phyloP scores from a whole-genome alignment of 2,329 filamentous ascomycete species.

The Graphilbum sp. region DNA sequence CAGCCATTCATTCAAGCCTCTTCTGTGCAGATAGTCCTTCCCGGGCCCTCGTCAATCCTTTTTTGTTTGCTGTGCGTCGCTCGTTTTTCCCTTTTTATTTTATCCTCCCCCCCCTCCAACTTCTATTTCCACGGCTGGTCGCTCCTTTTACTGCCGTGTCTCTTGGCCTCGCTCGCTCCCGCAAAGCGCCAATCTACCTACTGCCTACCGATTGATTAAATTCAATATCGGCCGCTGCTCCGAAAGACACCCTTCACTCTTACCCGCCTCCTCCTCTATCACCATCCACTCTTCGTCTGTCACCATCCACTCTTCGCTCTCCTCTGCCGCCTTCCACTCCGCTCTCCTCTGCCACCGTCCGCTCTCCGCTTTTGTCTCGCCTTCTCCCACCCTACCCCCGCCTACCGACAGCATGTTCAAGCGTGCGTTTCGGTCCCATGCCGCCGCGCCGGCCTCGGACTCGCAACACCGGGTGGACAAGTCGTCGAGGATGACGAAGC shows the following conservation, averaged over 20 bases:
- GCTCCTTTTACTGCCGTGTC: constrained; percentile 6
- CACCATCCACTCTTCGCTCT: not conserved
- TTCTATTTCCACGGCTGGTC: constrained; percentile 16
- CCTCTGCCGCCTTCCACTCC: too few species aligned
- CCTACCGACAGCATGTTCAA: constrained; percentile 65
- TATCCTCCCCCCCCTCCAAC: constrained; percentile 28
- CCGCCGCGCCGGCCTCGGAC: constrained; percentile 17
- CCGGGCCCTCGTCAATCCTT: constrained; percentile 35
- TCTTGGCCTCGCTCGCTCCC: constrained; percentile 3
- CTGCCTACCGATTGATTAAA: too few species aligned
- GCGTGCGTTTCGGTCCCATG: constrained; percentile 68
- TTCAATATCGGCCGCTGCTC: constrained; percentile 1
- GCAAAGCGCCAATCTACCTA: not conserved
- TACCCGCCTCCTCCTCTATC: too few species aligned
- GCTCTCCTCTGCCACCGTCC: too few species aligned
- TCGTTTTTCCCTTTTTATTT: constrained; percentile 20
- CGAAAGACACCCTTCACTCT: not conserved
- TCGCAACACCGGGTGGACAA: constrained; percentile 58
- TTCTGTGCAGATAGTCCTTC: constrained; percentile 28
- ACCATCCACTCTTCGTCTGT: not conserved
- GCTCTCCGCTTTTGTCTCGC: too few species aligned
- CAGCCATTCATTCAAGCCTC: constrained; percentile 29
- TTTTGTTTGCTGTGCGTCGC: constrained; percentile 17
- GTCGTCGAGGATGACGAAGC: constrained; percentile 68
- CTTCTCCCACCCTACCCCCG: too few species aligned